These are phyloP conservation scores for Forsythia suspensa DNA, from an alignment of 257 asterid species.

Conservation along the genomic window DNA sequence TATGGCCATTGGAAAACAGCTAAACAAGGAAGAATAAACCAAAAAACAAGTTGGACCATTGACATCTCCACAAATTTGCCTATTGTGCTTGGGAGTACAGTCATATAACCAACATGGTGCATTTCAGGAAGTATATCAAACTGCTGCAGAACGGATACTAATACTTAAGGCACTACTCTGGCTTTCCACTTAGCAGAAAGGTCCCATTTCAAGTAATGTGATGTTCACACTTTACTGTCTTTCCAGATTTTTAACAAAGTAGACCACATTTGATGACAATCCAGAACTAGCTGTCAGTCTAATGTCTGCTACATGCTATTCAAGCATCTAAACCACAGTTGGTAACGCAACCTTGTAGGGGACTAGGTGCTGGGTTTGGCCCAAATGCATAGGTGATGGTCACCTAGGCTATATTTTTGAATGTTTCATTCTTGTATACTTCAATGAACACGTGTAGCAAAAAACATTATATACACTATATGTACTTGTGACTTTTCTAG, in stretches of 20 bases:
- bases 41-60: background rate
- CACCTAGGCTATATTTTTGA: background rate
- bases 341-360: background rate
- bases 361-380: background rate
- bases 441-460: background rate
- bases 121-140: slow-evolving; percentile 41
- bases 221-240: background rate
- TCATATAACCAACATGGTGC: slow-evolving; percentile 50
- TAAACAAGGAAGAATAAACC: background rate
- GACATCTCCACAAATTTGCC: slow-evolving; percentile 28
- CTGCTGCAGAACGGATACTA: slow-evolving; percentile 50
- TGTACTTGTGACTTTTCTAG: background rate
- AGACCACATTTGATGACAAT: background rate
- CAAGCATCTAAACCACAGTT: background rate
- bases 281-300: slow-evolving; percentile 3
- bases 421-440: background rate
- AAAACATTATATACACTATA: background rate
- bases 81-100: slow-evolving; percentile 48
- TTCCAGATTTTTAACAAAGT: slow-evolving; percentile 4
- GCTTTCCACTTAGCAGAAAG: background rate
- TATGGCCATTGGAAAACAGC: background rate
- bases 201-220: background rate
- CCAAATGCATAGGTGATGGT: background rate
- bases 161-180: slow-evolving; percentile 32
- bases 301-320: background rate